Evolutionary conservation across 371 early-diverging fungal genomes (phyloP).

Genomic region (Neoconidiobolus thromboides): DNA sequence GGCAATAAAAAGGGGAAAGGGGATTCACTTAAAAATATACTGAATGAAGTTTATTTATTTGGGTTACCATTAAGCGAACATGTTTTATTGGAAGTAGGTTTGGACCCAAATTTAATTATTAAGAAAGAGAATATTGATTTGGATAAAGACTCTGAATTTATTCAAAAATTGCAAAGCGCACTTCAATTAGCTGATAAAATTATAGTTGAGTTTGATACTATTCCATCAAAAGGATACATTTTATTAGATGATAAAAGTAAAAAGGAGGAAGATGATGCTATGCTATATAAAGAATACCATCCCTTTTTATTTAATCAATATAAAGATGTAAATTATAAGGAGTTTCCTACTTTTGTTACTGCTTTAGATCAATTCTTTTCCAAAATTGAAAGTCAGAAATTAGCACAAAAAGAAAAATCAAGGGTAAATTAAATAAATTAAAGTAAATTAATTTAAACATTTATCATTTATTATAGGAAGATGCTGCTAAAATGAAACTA

Average conservation of each 20-base stretch:
- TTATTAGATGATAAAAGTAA: constrained; percentile 10
- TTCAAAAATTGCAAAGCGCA: constrained; percentile 17
- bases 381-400: constrained; percentile 69
- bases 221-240: constrained; percentile 33
- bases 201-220: constrained; percentile 23
- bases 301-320: constrained; percentile 66
- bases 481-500: constrained; percentile 61
- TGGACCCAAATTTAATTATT: constrained; percentile 24
- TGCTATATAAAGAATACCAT: constrained; percentile 71
- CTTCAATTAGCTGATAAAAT: constrained; percentile 32
- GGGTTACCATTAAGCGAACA: constrained; percentile 84
- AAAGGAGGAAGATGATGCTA: neutral
- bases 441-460: too few relatives aligned
- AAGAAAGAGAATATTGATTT: constrained; percentile 11
- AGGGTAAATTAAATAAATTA: constrained; percentile 14
- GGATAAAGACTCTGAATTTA: constrained; percentile 22
- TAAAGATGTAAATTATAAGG: constrained; percentile 20
- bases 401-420: constrained; percentile 39
- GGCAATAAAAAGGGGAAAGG: neutral
- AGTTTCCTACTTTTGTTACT: constrained; percentile 53
- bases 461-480: constrained; percentile 21
- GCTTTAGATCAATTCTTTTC: constrained; percentile 87
- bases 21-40: constrained; percentile 53
- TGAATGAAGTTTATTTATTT: constrained; percentile 47
- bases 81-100: constrained; percentile 41